These are phyloP conservation scores for Acanthamoeba triangularis DNA, from an alignment of 208 protist genomes.

Conservation along the genomic window DNA sequence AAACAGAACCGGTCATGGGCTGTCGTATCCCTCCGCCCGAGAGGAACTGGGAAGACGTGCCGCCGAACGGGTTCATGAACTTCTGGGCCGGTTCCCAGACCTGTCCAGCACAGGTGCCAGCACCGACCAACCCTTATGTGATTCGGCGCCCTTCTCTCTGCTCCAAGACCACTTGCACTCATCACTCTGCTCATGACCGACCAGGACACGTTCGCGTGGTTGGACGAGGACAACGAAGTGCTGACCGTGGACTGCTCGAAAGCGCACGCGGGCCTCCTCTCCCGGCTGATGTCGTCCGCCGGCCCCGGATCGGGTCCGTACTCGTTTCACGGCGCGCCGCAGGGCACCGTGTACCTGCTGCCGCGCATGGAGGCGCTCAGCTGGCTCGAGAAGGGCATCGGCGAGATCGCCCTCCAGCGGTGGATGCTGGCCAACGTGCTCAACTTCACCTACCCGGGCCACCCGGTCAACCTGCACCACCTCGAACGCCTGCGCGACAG, in stretches of 20 bases:
- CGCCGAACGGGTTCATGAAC: constrained; percentile 53
- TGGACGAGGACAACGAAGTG: constrained; percentile 3
- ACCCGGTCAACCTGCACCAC: not conserved
- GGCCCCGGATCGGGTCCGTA: not conserved
- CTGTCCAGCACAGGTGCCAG: not conserved
- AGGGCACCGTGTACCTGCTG: constrained; percentile 32
- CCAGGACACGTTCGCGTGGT: constrained; percentile 5
- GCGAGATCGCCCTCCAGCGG: constrained; percentile 58
- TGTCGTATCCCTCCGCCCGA: constrained; percentile 27
- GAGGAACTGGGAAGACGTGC: constrained; percentile 30
- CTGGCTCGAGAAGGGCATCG: constrained; percentile 47
- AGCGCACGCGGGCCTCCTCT: not conserved
- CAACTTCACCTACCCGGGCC: constrained; percentile 65
- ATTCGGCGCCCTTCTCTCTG: not conserved
- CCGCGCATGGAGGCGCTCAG: constrained; percentile 22
- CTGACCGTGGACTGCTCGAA: constrained; percentile 2
- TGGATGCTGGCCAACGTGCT: constrained; percentile 41
- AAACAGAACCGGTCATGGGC: not conserved
- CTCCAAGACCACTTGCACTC: not conserved
- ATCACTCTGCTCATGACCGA: not conserved
- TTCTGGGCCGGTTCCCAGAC: constrained; percentile 57
- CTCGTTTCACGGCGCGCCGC: not conserved
- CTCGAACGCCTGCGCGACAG: not conserved
- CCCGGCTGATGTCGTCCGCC: not conserved
- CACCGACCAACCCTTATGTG: not conserved